Evolutionary conservation across 139 green algal species (phyloP), one percentile per base, ranked within the genome.

Genomic region (Coelastrella sp.): DNA sequence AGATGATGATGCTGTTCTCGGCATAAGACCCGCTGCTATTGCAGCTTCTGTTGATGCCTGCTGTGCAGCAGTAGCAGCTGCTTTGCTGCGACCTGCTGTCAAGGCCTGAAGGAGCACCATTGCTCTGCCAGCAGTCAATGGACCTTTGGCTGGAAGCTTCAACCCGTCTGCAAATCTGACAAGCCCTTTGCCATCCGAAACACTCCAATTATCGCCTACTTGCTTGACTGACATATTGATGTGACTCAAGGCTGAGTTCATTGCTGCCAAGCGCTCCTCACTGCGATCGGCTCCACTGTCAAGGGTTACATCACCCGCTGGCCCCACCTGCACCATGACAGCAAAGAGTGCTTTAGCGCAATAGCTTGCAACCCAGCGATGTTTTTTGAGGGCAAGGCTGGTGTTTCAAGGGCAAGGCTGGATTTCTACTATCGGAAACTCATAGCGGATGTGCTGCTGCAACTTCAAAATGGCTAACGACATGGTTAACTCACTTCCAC

Each of bases 11-110:
- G 75, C 75, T 45, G 21, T 35, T 51, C 32, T 57, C 15, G 75
- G 75, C 75, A 82, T 23, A 11, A 82, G 25, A 40, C 75, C 75
- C 63, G 75, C 75, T 71, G 53, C 53, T 13, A 69, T 71, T 2
- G 75, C 75, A 40, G 75, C 75, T 30, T 69, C 23, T 34, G 32
- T 69, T 4, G 51, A 59, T 2, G 75, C 75, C 35, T 69, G 43
- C 51, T 69, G 35, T n/a, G 75, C 75, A 59, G 75, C 75, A 17
- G 51, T n/a, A 53, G 75, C 75, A 38, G 75, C 75, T 57, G 75
- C 75, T 27, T 69, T 51, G 35, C 73, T 81, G 15, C n/a, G n/a
- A 5, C 73, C 73, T 9, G 50, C 50, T 35, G 73, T 48, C 19
- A 68, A 48, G 2, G 73, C 73, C 50, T 81, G 73, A 48, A 81